A percentile compares a stretch with the other conserved stretches of the same genome.
These are phyloP conservation scores for Asterochloris erici DNA, from an alignment of 139 green algal genomes.

Conservation along the genomic window DNA sequence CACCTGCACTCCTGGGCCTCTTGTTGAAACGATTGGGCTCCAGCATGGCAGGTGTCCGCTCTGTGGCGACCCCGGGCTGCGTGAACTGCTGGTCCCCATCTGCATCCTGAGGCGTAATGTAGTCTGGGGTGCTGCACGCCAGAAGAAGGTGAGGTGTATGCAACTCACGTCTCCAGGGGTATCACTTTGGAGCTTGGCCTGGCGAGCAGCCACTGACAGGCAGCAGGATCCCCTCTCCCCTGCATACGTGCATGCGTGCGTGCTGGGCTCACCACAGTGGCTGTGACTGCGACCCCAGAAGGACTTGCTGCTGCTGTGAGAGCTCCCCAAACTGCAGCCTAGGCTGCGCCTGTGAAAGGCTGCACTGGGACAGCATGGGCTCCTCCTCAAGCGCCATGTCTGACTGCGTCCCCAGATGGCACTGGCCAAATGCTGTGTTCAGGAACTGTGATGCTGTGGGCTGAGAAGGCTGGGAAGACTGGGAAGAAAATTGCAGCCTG, in stretches of 20 bases:
- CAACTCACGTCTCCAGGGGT: not conserved
- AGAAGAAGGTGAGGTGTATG: not conserved
- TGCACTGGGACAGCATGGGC: not conserved
- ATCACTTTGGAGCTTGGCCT: not conserved
- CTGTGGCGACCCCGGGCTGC: not conserved
- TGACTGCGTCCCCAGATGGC: slow-evolving; percentile 5
- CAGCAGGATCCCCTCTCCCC: not conserved
- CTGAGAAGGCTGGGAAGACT: slow-evolving; percentile 12
- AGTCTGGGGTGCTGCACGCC: slow-evolving; percentile 48
- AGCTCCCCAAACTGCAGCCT: not conserved
- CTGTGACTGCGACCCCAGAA: not conserved
- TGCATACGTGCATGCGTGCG: too few relatives aligned
- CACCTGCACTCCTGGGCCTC: slow-evolving; percentile 26
- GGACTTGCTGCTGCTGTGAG: not conserved
- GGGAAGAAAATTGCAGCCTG: slow-evolving; percentile 10
- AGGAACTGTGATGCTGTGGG: slow-evolving; percentile 8
- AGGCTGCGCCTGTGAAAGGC: not conserved
- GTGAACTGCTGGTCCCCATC: too few relatives aligned
- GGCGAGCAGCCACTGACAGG: not conserved
- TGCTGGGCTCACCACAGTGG: too few relatives aligned
- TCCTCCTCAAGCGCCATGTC: not conserved
- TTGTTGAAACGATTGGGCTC: slow-evolving; percentile 43
- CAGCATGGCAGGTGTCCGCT: slow-evolving; percentile 25
- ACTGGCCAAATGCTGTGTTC: not conserved
- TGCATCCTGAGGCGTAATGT: slow-evolving; percentile 45